Percentiles rank a stretch among this genome's conserved stretches.
phyloP scores from a whole-genome alignment of 164 flowering plant species.

The Santalum album region DNA sequence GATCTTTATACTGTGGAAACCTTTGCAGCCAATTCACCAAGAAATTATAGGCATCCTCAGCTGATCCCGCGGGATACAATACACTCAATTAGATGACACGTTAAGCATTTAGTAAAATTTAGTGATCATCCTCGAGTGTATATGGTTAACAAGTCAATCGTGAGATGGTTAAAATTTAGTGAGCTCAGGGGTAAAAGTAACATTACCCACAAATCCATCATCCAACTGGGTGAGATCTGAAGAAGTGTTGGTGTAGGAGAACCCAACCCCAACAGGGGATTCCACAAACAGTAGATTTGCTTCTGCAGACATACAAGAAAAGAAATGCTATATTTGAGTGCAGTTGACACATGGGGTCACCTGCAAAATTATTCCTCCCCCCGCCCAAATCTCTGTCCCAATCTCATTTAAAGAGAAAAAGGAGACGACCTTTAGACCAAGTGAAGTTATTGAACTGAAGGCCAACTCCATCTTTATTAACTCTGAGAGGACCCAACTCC shows the following conservation, averaged over 20 bases:
- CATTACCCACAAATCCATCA: no score
- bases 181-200: no score
- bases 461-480: conserved; percentile 29
- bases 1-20: conserved; percentile 46
- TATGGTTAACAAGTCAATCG: no score
- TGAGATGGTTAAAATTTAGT: no score
- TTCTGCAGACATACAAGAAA: conserved; percentile 22
- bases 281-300: conserved; percentile 74
- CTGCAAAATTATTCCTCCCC: no score
- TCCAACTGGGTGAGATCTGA: no score
- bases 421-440: conserved; percentile 46
- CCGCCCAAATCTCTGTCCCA: not conserved
- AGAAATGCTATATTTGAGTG: not conserved
- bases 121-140: no score
- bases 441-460: conserved; percentile 43
- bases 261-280: conserved; percentile 77
- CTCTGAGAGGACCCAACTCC: conserved; percentile 63
- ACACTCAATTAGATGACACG: no score
- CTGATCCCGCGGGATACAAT: conserved; percentile 21
- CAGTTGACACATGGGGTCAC: no score
- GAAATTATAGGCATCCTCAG: conserved; percentile 58
- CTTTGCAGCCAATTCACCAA: conserved; percentile 53
- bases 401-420: not conserved
- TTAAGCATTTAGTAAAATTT: no score
- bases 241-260: conserved; percentile 62